A percentile compares a stretch with the other conserved stretches of the same genome.
These are phyloP conservation scores for Blakeslea trispora DNA, from an alignment of 371 early-diverging fungal species.

Conservation along the genomic window DNA sequence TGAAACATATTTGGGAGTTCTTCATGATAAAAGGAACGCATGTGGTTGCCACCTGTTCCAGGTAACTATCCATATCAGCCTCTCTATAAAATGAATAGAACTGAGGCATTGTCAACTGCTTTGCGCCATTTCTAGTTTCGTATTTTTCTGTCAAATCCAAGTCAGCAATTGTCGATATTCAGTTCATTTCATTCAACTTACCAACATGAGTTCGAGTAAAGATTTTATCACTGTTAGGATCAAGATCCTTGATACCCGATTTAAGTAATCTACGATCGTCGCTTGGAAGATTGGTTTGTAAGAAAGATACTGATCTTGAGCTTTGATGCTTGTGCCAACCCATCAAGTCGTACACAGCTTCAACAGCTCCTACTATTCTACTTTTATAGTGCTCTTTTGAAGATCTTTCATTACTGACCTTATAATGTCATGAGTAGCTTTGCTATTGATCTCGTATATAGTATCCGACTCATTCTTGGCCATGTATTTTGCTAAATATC, in stretches of 20 bases:
- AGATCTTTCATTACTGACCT: background rate
- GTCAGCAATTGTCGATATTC: background rate
- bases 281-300: background rate
- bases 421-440: background rate
- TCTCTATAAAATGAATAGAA: background rate
- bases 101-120: background rate
- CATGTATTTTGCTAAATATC: conserved; percentile 11
- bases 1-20: background rate
- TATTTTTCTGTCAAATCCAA: background rate
- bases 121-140: background rate
- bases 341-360: conserved; percentile 1
- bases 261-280: background rate
- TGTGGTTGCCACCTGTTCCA: background rate
- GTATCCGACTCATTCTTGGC: background rate
- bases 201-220: too few relatives aligned
- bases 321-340: conserved; percentile 4
- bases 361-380: conserved; percentile 6
- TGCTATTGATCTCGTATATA: background rate
- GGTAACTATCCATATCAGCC: too few relatives aligned
- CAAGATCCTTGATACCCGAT: too few relatives aligned
- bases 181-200: too few relatives aligned
- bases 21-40: background rate
- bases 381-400: background rate
- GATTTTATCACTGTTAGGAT: too few relatives aligned
- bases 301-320: background rate